phyloP scores from a whole-genome alignment of 129 eudicot species.

The Gnaphalium uliginosum region DNA sequence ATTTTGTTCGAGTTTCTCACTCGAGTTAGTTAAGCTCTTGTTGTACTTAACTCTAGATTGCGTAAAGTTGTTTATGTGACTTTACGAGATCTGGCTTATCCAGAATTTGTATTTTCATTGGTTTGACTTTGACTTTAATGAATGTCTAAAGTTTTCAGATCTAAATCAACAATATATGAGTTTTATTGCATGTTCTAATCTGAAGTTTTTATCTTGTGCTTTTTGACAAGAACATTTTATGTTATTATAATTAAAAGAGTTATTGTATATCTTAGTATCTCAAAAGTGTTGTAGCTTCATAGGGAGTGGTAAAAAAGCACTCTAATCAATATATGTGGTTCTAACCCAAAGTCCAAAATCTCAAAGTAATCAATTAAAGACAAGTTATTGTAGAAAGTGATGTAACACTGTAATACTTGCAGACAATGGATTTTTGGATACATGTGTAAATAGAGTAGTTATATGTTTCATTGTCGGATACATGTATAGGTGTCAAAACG shows the following conservation, averaged over 20 bases:
- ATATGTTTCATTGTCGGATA: no score
- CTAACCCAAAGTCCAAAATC: constrained; percentile 11
- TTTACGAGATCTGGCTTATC: constrained; percentile 3
- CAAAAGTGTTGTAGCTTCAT: constrained; percentile 18
- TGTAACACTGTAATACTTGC: background rate
- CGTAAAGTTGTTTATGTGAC: constrained; percentile 4
- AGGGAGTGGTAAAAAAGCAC: constrained; percentile 7
- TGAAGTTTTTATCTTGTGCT: no score
- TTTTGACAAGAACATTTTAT: no score
- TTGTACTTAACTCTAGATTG: constrained; percentile 5
- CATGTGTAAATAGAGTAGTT: no score
- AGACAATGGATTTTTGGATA: no score
- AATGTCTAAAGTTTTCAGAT: constrained; percentile 14
- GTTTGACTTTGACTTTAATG: constrained; percentile 23
- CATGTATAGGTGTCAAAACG: no score
- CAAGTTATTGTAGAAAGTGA: background rate
- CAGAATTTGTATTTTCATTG: constrained; percentile 24
- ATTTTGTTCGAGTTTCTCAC: constrained; percentile 42
- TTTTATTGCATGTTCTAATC: background rate
- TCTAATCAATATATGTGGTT: constrained; percentile 22
- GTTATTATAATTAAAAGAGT: no score
- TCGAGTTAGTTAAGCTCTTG: constrained; percentile 18
- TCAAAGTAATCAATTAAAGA: constrained; percentile 10
- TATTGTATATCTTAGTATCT: no score
- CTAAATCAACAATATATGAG: background rate